A percentile compares a stretch with the other conserved stretches of the same genome.
Evolutionary conservation across 75 land plant species (phyloP).

Genomic region (Selaginella tamariscina): DNA sequence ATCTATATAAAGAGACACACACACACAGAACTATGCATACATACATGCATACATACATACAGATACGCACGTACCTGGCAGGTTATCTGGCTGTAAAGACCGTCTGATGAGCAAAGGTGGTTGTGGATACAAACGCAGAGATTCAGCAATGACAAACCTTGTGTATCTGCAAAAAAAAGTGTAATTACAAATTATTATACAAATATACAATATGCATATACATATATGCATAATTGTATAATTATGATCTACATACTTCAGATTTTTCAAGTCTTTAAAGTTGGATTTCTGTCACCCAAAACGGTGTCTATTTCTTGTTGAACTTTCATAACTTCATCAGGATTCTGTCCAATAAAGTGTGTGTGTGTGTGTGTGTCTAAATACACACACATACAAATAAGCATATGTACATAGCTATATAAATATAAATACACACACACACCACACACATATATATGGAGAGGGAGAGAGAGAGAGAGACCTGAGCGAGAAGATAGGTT

Average conservation of each 20-base stretch:
- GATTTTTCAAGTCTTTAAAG: constrained; percentile 79
- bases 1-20: not conserved
- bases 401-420: not conserved
- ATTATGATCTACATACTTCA: constrained; percentile 41
- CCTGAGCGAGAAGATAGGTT: constrained; percentile 7
- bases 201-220: not conserved
- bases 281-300: constrained; percentile 77
- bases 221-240: too few species aligned
- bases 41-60: not conserved
- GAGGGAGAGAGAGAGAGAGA: too few species aligned
- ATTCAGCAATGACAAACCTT: constrained; percentile 7
- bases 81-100: constrained; percentile 1
- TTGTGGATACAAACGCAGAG: constrained; percentile 6
- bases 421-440: not conserved
- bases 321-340: constrained; percentile 68
- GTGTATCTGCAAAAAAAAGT: constrained; percentile 3
- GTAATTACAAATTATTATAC: not conserved
- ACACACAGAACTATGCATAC: not conserved
- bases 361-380: too few species aligned
- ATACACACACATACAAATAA: not conserved
- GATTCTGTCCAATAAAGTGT: too few species aligned
- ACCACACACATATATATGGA: not conserved
- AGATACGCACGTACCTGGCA: not conserved
- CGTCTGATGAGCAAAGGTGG: constrained; percentile 6
- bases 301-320: constrained; percentile 77